Evolutionary conservation across 1,139 yeast genomes (phyloP).

Genomic region (Debaryomyces fabryi): DNA sequence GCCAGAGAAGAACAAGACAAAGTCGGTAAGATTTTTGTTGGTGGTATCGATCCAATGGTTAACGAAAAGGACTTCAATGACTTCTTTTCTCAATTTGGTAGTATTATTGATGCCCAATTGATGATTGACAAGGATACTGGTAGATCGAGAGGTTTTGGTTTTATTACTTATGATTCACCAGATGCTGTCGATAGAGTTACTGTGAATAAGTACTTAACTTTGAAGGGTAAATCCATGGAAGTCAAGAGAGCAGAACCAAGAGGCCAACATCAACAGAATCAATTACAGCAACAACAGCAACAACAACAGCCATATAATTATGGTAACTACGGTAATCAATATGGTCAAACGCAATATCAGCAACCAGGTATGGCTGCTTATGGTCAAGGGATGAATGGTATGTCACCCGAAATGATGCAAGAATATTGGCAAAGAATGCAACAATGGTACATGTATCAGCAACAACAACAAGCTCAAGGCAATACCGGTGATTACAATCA

Average conservation of each 20-base stretch:
- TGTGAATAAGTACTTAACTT: slow-evolving; percentile 75
- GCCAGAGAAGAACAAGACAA: slow-evolving; percentile 98
- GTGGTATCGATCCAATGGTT: slow-evolving; percentile 96
- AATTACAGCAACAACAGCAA: slow-evolving; percentile 47
- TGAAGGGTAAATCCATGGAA: slow-evolving; percentile 91
- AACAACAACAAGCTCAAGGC: slow-evolving; percentile 33
- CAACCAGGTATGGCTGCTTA: slow-evolving; percentile 29
- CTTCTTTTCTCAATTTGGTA: slow-evolving; percentile 88
- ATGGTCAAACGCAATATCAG: slow-evolving; percentile 33
- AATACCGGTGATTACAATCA: slow-evolving; percentile 19
- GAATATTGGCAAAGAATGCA: slow-evolving; percentile 89
- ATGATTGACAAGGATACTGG: slow-evolving; percentile 99
- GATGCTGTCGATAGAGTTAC: slow-evolving; percentile 94
- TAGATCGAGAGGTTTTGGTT: slow-evolving; percentile 96
- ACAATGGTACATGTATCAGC: slow-evolving; percentile 69
- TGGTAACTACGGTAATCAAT: slow-evolving; percentile 37
- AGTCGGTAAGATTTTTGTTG: slow-evolving; percentile 96
- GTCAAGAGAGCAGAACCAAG: slow-evolving; percentile 99
- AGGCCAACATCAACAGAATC: slow-evolving; percentile 50
- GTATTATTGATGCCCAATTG: slow-evolving; percentile 92
- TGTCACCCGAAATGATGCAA: slow-evolving; percentile 83
- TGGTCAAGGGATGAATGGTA: slow-evolving; percentile 48
- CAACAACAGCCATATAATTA: slow-evolving; percentile 34
- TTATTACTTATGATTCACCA: slow-evolving; percentile 93
- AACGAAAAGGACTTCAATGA: slow-evolving; percentile 89